Conservation (phyloP, 768 basidiomycete species). For the Crucibulum laeve region DNA sequence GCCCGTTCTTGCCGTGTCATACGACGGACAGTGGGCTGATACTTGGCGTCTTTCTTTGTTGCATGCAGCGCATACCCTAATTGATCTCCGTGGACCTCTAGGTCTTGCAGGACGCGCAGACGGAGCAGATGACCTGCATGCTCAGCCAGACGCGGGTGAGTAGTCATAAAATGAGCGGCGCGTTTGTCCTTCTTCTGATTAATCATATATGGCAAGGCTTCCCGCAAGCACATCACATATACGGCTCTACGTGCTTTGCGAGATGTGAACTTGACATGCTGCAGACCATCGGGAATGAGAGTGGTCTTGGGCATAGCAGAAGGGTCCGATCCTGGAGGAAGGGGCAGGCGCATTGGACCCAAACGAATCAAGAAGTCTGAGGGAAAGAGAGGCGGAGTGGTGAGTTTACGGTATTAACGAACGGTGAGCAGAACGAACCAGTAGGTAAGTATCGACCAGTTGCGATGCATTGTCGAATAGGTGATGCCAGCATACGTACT, state of each 20-base stretch:
- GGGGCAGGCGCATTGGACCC: slow-evolving; percentile 39
- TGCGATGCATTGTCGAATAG: slow-evolving; percentile 51
- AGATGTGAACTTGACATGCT: slow-evolving; percentile 56
- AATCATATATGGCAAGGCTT: slow-evolving; percentile 33
- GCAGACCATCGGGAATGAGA: slow-evolving; percentile 53
- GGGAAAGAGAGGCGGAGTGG: not conserved
- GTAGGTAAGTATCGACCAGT: slow-evolving; percentile 50
- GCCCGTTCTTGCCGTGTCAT: slow-evolving; percentile 62
- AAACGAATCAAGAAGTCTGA: slow-evolving; percentile 68
- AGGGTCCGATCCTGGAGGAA: slow-evolving; percentile 1
- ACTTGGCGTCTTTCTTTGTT: slow-evolving; percentile 10
- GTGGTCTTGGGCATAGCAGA: slow-evolving; percentile 8
- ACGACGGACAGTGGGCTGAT: slow-evolving; percentile 46
- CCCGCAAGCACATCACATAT: slow-evolving; percentile 62
- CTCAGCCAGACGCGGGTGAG: slow-evolving; percentile 41
- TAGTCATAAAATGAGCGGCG: slow-evolving; percentile 19
- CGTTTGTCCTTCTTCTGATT: slow-evolving; percentile 30
- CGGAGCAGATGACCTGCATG: slow-evolving; percentile 68
- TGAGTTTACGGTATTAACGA: not conserved
- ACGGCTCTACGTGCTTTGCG: slow-evolving; percentile 38
- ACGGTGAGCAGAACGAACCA: slow-evolving; percentile 32
- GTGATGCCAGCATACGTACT: slow-evolving; percentile 74
- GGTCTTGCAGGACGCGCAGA: slow-evolving; percentile 70
- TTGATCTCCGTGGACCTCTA: slow-evolving; percentile 51
- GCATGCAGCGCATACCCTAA: slow-evolving; percentile 23